phyloP scores from a whole-genome alignment of 805 yeast genomes.

The Ogataea sp. region DNA sequence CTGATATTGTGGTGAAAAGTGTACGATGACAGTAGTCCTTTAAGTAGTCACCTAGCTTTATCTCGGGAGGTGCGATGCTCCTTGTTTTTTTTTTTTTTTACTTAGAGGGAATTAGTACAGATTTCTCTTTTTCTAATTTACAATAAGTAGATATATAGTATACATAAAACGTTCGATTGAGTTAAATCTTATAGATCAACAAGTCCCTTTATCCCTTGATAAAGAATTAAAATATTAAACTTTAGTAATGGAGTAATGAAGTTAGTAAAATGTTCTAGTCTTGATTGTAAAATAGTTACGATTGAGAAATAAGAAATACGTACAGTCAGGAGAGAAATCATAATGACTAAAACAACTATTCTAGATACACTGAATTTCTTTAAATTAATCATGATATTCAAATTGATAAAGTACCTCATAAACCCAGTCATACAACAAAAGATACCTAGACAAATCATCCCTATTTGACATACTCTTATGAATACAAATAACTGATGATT shows the following conservation, averaged over 20 bases:
- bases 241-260: background rate
- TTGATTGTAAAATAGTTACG: too few species aligned
- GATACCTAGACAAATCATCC: constrained; percentile 5
- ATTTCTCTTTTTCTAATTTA: too few species aligned
- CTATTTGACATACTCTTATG: constrained; percentile 10
- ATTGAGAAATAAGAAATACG: too few species aligned
- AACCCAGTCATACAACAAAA: constrained; percentile 6
- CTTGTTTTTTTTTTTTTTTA: too few species aligned
- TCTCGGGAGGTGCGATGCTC: too few species aligned
- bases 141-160: too few species aligned
- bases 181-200: background rate
- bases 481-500: background rate
- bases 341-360: constrained; percentile 4
- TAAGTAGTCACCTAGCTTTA: too few species aligned
- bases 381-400: constrained; percentile 9
- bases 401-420: constrained; percentile 11
- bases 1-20: too few species aligned
- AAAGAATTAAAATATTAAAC: background rate
- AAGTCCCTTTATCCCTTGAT: background rate
- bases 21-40: too few species aligned
- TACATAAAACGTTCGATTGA: too few species aligned
- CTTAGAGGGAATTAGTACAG: too few species aligned
- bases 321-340: background rate
- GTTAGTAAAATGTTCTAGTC: too few species aligned
- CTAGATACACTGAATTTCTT: constrained; percentile 13